These are phyloP conservation scores for Gorgonomyces haynaldii DNA, from an alignment of 192 early-diverging fungal genomes.

Conservation along the genomic window DNA sequence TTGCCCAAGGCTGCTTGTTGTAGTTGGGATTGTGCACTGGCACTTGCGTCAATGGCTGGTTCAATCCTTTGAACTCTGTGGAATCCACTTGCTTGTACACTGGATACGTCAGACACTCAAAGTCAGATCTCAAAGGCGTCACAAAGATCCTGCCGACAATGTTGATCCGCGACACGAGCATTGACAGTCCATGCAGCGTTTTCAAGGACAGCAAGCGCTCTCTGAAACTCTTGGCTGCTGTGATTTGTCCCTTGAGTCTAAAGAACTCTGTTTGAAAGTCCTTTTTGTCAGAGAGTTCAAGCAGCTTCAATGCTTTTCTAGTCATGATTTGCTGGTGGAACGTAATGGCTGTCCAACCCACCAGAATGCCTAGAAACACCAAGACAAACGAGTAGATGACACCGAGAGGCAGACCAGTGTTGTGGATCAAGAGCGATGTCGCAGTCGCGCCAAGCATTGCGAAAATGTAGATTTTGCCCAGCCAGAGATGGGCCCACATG, in stretches of 20 bases:
- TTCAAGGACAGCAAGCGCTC: conserved; percentile 18
- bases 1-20: conserved; percentile 17
- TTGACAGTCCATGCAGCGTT: conserved; percentile 24
- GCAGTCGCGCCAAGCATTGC: conserved; percentile 24
- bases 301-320: neutral
- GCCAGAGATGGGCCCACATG: conserved; percentile 16
- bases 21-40: conserved; percentile 20
- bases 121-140: too few relatives aligned
- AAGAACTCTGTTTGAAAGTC: neutral
- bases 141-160: conserved; percentile 25
- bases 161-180: conserved; percentile 29
- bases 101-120: conserved; percentile 23
- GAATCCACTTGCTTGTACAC: conserved; percentile 22
- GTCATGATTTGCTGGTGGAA: conserved; percentile 16
- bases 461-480: conserved; percentile 23
- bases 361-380: conserved; percentile 14
- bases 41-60: conserved; percentile 4
- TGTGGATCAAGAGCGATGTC: conserved; percentile 23
- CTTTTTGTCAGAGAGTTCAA: too few relatives aligned
- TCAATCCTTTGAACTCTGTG: conserved; percentile 8
- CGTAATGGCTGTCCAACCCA: conserved; percentile 24
- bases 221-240: neutral
- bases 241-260: neutral
- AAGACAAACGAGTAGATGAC: conserved; percentile 25
- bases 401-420: conserved; percentile 25